These are phyloP conservation scores for Sphagnum contortum DNA, from an alignment of 225 moss, liverwort and hornwort species.

Conservation along the genomic window DNA sequence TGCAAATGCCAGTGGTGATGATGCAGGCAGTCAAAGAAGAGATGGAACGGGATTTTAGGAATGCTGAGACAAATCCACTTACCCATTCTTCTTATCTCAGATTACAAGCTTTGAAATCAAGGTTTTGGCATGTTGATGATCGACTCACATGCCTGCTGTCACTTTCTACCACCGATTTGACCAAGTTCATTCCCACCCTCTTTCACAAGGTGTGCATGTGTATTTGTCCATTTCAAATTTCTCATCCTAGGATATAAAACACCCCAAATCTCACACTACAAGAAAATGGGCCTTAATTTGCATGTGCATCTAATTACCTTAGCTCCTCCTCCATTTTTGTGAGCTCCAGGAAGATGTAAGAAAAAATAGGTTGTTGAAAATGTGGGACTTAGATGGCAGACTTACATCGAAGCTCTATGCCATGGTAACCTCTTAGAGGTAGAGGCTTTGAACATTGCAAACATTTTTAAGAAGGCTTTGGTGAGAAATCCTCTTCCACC, in stretches of 20 bases:
- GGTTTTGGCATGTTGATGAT: constrained; percentile 67
- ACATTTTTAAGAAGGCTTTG: constrained; percentile 57
- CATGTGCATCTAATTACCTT: neutral
- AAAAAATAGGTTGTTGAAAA: no score
- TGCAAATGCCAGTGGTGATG: neutral
- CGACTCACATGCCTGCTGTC: constrained; percentile 35
- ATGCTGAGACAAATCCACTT: constrained; percentile 60
- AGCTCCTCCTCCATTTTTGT: neutral
- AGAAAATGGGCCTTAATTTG: no score
- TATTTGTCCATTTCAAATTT: neutral
- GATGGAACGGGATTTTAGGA: constrained; percentile 42
- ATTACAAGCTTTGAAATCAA: constrained; percentile 40
- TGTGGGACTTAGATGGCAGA: constrained; percentile 19
- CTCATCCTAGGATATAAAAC: neutral
- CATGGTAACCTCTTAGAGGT: constrained; percentile 62
- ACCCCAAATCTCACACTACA: no score
- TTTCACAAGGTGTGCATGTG: constrained; percentile 41
- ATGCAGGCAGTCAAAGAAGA: constrained; percentile 48
- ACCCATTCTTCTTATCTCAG: constrained; percentile 58
- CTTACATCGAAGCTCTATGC: constrained; percentile 71
- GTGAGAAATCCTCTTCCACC: constrained; percentile 39
- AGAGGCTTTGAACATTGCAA: constrained; percentile 59
- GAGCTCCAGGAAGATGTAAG: neutral
- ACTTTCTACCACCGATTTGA: constrained; percentile 41
- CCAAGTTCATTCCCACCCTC: constrained; percentile 36